Base-by-base conservation (phyloP, 331 rosid genomes). In the Rhamnella rubrinervis region DNA sequence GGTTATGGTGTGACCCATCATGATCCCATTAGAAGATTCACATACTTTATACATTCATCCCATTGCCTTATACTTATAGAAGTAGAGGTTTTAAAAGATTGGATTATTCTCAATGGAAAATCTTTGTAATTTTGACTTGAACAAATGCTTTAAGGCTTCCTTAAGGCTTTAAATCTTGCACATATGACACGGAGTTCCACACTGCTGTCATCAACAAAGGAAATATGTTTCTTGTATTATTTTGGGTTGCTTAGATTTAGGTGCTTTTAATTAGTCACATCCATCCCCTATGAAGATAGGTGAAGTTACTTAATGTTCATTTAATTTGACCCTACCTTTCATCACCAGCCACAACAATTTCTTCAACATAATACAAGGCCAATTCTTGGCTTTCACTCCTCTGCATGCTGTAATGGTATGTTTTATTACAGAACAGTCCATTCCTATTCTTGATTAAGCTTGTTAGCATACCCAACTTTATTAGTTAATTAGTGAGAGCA, bases 1-100 rank as follows among this genome's bases (percentile, higher is more conserved):
- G 59, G n/a, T 44, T 55, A 55, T 47, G 31, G 63, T 28, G 63
- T 28, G 67, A 19, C 71, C 76, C 72, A 49, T 58, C 68, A 13
- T 46, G 28, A 49, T 31, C 72, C 13, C 61, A 38, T 21, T 49
- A 38, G 58, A 28, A 18, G 38, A 4, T 15, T 26, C 23, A 18
- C 63, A 7, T 38, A 55, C 37, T 40, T 23, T 40, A 11, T 39
- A 17, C 5, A 41, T 40, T 23, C 8, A 35, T 55, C 62, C 13
- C 40, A 39, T 58, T 55, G 65, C 71, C 70, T 63, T 55, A 64
- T 72, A 65, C 14, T 44, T 3, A 44, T 11, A 11, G 35, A 31
- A 31, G 35, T 4, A 31, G 35, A 31, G 35, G 35, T 31, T 31
- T 31, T 31, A 31, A 31, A 3, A 3, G 35, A 31, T 31, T 31